phyloP scores from a whole-genome alignment of 1,139 yeast species.

The Barnettozyma hawaiiensis region DNA sequence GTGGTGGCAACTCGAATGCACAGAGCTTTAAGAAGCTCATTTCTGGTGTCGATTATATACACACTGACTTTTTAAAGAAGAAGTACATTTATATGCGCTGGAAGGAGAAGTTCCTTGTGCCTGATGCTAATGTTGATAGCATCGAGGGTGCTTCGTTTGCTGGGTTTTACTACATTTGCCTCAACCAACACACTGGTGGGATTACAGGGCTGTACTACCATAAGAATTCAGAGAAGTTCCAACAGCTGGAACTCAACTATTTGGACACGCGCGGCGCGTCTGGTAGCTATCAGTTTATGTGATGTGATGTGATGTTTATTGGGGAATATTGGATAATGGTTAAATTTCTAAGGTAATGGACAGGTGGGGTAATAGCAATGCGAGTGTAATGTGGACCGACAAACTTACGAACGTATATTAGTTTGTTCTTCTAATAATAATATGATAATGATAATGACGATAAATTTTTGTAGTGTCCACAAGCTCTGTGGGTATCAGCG shows the following conservation, averaged over 20 bases:
- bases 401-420: too few relatives aligned
- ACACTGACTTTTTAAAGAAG: conserved; percentile 33
- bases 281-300: conserved; percentile 6
- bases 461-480: too few relatives aligned
- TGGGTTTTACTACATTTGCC: conserved; percentile 84
- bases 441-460: too few relatives aligned
- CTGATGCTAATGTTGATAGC: conserved; percentile 62
- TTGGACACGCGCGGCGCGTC: conserved; percentile 30
- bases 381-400: too few relatives aligned
- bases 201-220: conserved; percentile 81
- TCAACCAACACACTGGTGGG: conserved; percentile 70
- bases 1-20: conserved; percentile 12
- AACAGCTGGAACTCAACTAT: conserved; percentile 52
- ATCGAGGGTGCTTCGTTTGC: conserved; percentile 84
- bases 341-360: neutral
- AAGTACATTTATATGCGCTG: conserved; percentile 81
- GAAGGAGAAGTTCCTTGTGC: conserved; percentile 85
- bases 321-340: neutral
- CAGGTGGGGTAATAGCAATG: neutral
- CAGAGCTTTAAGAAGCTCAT: conserved; percentile 27
- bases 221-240: conserved; percentile 69
- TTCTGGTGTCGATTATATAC: conserved; percentile 25
- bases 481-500: too few relatives aligned
- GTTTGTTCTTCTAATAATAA: too few relatives aligned
- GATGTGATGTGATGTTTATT: too few relatives aligned